Evolutionary conservation across 2,329 filamentous ascomycete genomes (phyloP), one percentile per base, ranked within the genome.

Genomic region (Chaetomiaceae sp.): DNA sequence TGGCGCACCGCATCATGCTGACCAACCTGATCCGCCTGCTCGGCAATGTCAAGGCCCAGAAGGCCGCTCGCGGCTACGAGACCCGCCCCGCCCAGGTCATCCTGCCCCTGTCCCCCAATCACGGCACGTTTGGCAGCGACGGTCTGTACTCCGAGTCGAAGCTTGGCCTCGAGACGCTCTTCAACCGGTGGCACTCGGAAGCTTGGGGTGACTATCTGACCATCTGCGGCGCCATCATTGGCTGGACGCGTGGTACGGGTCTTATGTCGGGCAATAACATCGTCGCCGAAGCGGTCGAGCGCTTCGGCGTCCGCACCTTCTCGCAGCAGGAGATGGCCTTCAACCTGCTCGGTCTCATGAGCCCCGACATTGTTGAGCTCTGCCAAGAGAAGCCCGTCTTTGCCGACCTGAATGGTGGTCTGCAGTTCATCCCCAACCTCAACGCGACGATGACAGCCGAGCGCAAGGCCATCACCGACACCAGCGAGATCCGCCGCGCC

Each of bases 261-360:
- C 81, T 98, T 59, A 98, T 98, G 91, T 87, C 86, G 56, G 90
- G 86, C 62, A 97, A 97, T 76, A 97, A 98, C 68, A 83, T 97
- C 59, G 90, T 97, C 55, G 93, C 93, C 29, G 91, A 97, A 66
- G 93, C 91, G 50, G 88, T 98, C 47, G 93, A 98, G 74, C 88
- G 87, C 59, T 93, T 94, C 56, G 93, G 93, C 60, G 93, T 97
- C 20, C 89, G 93, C 59, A 98, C 93, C 4, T 98, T 98, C 76
- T 97, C 91, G 9, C 93, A 97, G 71, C 89, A 95, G 66, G 93
- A 98, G 69, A 98, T 98, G 93, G 93, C 93, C 14, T 98, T 98
- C 77, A 98, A 98, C 70, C 71, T 98, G 56, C 80, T 98, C 36
- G 91, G 93, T 57, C 79, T 98, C 43, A 95, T 98, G 93, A 86